Evolutionary conservation across 306 rosid genomes (phyloP).

Genomic region (Gastrolobium bilobum): DNA sequence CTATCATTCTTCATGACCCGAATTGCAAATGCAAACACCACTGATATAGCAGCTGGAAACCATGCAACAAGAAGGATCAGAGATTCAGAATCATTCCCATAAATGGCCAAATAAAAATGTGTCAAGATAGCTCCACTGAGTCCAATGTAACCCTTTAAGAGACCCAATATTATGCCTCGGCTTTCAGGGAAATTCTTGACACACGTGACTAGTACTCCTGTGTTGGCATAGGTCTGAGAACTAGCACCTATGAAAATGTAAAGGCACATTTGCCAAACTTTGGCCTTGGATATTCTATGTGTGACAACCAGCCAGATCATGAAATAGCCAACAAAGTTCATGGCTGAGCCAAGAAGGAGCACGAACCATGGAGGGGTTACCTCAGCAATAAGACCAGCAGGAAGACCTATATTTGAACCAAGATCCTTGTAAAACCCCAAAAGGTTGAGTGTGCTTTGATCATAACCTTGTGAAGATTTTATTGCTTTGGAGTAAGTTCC

Average conservation of each 20-base stretch:
- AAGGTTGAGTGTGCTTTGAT: conserved; percentile 62
- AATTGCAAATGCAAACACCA: conserved; percentile 54
- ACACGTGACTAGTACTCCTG: conserved; percentile 59
- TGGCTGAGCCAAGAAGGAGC: conserved; percentile 57
- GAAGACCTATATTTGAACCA: conserved; percentile 60
- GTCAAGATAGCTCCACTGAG: conserved; percentile 68
- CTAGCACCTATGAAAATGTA: conserved; percentile 64
- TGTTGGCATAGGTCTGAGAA: conserved; percentile 65
- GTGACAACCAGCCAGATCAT: conserved; percentile 64
- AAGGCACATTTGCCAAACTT: conserved; percentile 67
- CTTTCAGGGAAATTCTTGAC: conserved; percentile 64
- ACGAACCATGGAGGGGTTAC: conserved; percentile 70
- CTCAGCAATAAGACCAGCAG: conserved; percentile 63
- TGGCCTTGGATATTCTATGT: conserved; percentile 33
- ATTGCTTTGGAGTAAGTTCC: conserved; percentile 60
- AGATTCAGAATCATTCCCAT: conserved; percentile 57
- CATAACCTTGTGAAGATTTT: conserved; percentile 61
- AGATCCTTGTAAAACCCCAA: conserved; percentile 62
- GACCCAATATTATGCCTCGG: conserved; percentile 63
- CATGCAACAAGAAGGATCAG: conserved; percentile 64
- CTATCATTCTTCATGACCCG: conserved; percentile 44
- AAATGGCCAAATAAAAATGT: conserved; percentile 59
- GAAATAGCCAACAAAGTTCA: conserved; percentile 65
- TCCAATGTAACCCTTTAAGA: conserved; percentile 66
- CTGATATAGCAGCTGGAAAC: conserved; percentile 62